Evolutionary conservation across 2,329 filamentous ascomycete species (phyloP), one percentile per base, ranked within the genome.

Genomic region (Diaporthe eres): DNA sequence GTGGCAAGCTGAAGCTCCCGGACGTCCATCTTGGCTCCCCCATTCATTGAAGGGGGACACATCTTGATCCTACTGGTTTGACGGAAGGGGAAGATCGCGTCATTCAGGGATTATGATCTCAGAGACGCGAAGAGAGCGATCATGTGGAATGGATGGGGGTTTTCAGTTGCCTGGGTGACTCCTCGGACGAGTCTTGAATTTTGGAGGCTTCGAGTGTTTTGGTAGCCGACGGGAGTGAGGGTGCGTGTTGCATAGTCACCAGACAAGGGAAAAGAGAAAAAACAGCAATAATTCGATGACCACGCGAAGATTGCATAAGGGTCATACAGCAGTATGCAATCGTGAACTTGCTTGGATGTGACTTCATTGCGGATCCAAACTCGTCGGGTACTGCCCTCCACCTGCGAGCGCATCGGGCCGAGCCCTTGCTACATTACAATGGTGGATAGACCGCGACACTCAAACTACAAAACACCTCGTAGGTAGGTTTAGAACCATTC

Each of bases 321-420:
- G 44, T 28, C 25, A 22, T 47, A 31, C 0, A 22, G 39, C 17
- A 57, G 53, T 37, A 73, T 65, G 58, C 71, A 44, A 73, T 55
- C 10, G 28, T n/a, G 58, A 37, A 65, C 1, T 25, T n/a, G 42
- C 34, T 19, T 28, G 31, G 47, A 31, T 10, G 58, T 65, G 58
- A 73, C 71, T 65, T 73, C 34, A 73, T 65, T 73, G 71, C 71
- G 71, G 71, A 73, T 65, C 71, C 71, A 53, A 42, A 25, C 19
- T 44, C 37, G 71, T 73, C 71, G 71, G 71, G 58, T 73, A 63
- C 15, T n/a, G 71, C 71, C 58, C 71, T 65, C 34, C 55, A 61
- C 31, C 68, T 51, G 12, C 39, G 47, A 42, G 58, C 47, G 58
- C 58, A 47, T 73, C 71, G 71, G 71, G 47, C 71, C 71, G 71